Evolutionary conservation across 1,284 basidiomycete genomes (phyloP), one percentile per base, ranked within the genome.

Genomic region (Vanrija pseudolonga): DNA sequence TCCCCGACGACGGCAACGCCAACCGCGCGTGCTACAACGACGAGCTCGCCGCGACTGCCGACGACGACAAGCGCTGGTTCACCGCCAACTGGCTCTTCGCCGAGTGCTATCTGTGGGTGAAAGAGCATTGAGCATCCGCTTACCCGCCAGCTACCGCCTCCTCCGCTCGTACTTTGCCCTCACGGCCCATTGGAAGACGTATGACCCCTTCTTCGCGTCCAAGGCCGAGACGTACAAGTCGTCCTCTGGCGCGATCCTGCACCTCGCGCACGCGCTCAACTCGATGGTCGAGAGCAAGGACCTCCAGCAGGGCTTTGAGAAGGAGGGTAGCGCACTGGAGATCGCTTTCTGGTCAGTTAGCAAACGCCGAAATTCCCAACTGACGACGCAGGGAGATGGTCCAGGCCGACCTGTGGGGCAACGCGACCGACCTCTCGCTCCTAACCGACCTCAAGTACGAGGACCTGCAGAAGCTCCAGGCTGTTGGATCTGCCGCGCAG

Each of bases 1-100:
- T 94, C 50, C 78, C 81, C 9, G 77, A 84, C 4, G 92, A 95
- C 63, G 86, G 86, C 1, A 88, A 87, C 44, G 75, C 84, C 17
- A 82, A 84, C 54, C 77, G 83, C 2, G 80, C 82, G 0, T 76
- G 81, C 20, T 96, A 92, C 77, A 96, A 97, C 62, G 68, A 77
- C 0, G 86, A 89, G 60, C 78, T 97, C 12, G 75, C 76, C 3
- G 69, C 73, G 1, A 79, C 88, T 2, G 67, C 77, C 12, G 72
- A 79, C 2, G 78, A 80, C 2, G 81, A 83, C 58, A 81, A 86
- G 62, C 89, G 86, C 0, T 98, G 95, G 95, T 92, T 93, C 71
- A 87, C 83, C 2, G 85, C 89, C 8, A 89, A 92, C 4, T 98
- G 94, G 92, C 81, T 98, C 14, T 97, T 83, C 71, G 90, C 92